A percentile compares a stretch with the other conserved stretches of the same genome.
phyloP scores from a whole-genome alignment of 2,329 filamentous ascomycete species.

The Fusarium brachygibbosum region DNA sequence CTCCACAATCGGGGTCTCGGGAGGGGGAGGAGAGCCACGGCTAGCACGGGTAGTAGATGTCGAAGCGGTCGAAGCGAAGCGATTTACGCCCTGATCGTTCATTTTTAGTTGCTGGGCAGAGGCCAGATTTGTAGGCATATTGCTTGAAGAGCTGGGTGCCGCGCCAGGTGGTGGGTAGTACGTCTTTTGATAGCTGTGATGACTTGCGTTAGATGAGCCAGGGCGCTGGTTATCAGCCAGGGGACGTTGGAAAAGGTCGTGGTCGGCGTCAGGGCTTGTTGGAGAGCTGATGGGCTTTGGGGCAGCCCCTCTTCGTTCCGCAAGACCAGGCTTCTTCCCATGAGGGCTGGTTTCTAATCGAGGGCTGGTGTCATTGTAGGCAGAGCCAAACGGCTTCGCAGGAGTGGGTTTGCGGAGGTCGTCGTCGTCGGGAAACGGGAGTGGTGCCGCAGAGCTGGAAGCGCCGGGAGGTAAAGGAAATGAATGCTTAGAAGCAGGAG shows the following conservation, averaged over 20 bases:
- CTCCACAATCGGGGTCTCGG: slow-evolving; percentile 87
- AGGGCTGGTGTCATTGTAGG: slow-evolving; percentile 64
- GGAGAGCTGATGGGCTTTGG: slow-evolving; percentile 88
- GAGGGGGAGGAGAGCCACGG: slow-evolving; percentile 92
- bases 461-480: slow-evolving; percentile 77
- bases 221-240: slow-evolving; percentile 60
- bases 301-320: slow-evolving; percentile 84
- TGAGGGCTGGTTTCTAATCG: slow-evolving; percentile 68
- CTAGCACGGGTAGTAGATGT: slow-evolving; percentile 93
- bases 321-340: slow-evolving; percentile 75
- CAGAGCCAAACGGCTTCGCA: slow-evolving; percentile 61
- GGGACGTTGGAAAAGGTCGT: slow-evolving; percentile 82
- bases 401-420: slow-evolving; percentile 62
- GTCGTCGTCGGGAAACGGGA: slow-evolving; percentile 82
- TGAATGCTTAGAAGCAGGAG: slow-evolving; percentile 64
- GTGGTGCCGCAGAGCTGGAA: slow-evolving; percentile 74
- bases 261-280: slow-evolving; percentile 80
- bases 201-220: slow-evolving; percentile 58
- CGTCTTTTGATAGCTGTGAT: slow-evolving; percentile 67
- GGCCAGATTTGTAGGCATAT: slow-evolving; percentile 47
- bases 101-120: slow-evolving; percentile 49
- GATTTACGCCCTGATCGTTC: slow-evolving; percentile 67
- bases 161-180: slow-evolving; percentile 72
- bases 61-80: slow-evolving; percentile 85
- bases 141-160: slow-evolving; percentile 52